phyloP scores from a whole-genome alignment of 2,329 filamentous ascomycete species.

The Thermothelomyces thermophilus region DNA sequence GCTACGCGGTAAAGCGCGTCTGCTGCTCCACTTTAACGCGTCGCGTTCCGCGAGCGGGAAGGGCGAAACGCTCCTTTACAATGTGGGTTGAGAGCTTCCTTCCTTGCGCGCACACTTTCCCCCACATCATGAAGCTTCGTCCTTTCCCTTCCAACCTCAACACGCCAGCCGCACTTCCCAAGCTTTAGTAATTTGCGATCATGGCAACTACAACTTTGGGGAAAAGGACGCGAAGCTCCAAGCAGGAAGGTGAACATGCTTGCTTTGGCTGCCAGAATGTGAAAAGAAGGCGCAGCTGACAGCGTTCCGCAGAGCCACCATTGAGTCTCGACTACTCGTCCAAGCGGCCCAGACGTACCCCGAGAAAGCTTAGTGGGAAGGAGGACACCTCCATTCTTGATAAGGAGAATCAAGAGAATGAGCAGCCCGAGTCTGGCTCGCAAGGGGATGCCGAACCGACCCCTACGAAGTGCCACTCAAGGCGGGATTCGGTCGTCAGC shows the following conservation, averaged over 20 bases:
- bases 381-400: conserved; percentile 45
- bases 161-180: conserved; percentile 11
- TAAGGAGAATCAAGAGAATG: conserved; percentile 40
- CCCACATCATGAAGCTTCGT: conserved; percentile 12
- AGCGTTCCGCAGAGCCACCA: conserved; percentile 17
- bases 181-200: neutral
- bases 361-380: conserved; percentile 46
- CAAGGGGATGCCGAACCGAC: conserved; percentile 14
- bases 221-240: conserved; percentile 29
- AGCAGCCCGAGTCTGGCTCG: conserved; percentile 30
- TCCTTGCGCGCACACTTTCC: conserved; percentile 11
- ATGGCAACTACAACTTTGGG: conserved; percentile 27
- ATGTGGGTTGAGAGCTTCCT: conserved; percentile 9
- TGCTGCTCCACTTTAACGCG: conserved; percentile 19
- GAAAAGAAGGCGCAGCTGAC: conserved; percentile 13
- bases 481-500: conserved; percentile 20
- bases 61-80: conserved; percentile 11
- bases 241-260: conserved; percentile 17
- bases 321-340: conserved; percentile 29
- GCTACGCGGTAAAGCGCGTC: conserved; percentile 19
- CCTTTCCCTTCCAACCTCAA: conserved; percentile 9
- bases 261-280: neutral
- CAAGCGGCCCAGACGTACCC: conserved; percentile 43
- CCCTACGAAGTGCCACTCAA: conserved; percentile 17
- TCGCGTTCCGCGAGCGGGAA: conserved; percentile 18